phyloP scores from a whole-genome alignment of 2,329 filamentous ascomycete species.

The Aureobasidium sp. region DNA sequence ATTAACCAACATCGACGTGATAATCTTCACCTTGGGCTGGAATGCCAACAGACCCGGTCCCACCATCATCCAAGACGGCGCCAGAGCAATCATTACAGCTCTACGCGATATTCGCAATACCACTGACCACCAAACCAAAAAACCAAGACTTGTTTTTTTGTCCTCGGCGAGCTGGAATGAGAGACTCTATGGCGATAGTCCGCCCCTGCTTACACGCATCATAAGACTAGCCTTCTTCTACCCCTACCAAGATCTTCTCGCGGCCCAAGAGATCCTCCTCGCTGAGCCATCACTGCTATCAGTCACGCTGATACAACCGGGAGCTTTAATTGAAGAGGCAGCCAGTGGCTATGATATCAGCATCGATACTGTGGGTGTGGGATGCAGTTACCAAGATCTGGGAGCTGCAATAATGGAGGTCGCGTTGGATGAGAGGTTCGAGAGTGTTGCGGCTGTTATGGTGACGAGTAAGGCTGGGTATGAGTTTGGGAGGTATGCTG shows the following conservation, averaged over 20 bases:
- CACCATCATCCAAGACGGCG: neutral
- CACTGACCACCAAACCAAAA: neutral
- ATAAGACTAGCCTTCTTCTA: neutral
- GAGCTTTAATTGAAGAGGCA: neutral
- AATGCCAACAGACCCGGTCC: neutral
- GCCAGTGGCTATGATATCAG: neutral
- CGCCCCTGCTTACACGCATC: neutral
- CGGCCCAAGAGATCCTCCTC: neutral
- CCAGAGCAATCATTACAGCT: neutral
- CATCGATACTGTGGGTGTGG: neutral
- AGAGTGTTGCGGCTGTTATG: neutral
- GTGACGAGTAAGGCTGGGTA: neutral
- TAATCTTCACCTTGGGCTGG: conserved; percentile 1
- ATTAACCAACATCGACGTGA: neutral
- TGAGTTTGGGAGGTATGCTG: neutral
- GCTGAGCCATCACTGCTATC: neutral
- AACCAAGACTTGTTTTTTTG: neutral
- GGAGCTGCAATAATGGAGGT: neutral
- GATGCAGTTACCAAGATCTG: neutral
- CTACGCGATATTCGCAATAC: neutral
- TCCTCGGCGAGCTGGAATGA: neutral
- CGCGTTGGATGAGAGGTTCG: neutral
- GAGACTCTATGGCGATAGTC: neutral
- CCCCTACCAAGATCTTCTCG: neutral
- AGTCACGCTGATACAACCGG: neutral